Conservation (phyloP, 257 asterid species). For the Phtheirospermum japonicum region DNA sequence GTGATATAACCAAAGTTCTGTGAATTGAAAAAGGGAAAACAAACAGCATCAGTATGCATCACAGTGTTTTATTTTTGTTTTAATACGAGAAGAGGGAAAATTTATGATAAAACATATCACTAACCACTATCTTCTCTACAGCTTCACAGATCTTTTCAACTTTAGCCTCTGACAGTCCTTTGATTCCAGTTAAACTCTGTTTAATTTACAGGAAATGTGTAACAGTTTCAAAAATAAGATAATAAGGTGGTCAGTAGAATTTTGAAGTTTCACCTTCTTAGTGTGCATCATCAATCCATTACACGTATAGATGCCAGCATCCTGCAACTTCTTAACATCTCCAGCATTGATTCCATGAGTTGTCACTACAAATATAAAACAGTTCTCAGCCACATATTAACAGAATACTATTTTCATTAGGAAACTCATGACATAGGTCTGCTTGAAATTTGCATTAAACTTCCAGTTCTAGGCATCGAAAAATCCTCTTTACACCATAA, state of each 20-base stretch:
- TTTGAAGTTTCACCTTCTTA: conserved; percentile 57
- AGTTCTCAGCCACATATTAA: conserved; percentile 16
- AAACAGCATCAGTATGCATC: conserved; percentile 26
- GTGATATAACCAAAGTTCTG: conserved; percentile 94
- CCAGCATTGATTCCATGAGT: conserved; percentile 99
- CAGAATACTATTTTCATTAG: neutral
- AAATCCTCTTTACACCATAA: conserved; percentile 10
- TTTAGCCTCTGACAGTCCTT: conserved; percentile 97
- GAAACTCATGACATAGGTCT: conserved; percentile 4
- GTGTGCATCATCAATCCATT: conserved; percentile 99
- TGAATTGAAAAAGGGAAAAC: conserved; percentile 19
- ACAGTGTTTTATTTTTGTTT: neutral
- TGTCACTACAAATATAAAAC: conserved; percentile 51
- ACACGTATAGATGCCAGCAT: conserved; percentile 94
- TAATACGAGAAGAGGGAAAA: too few species aligned
- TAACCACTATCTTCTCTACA: conserved; percentile 95
- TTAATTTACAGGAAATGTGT: conserved; percentile 22
- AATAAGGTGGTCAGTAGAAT: conserved; percentile 2
- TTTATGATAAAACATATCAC: conserved; percentile 8
- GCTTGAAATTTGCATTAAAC: conserved; percentile 13
- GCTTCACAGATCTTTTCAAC: conserved; percentile 99
- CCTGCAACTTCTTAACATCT: conserved; percentile 97
- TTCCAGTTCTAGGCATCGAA: conserved; percentile 19
- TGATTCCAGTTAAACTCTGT: conserved; percentile 89
- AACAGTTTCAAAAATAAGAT: neutral